Percentiles rank a stretch among this genome's conserved stretches.
Conservation (phyloP, 169 alveolate species). For the Plasmodium fragile region DNA sequence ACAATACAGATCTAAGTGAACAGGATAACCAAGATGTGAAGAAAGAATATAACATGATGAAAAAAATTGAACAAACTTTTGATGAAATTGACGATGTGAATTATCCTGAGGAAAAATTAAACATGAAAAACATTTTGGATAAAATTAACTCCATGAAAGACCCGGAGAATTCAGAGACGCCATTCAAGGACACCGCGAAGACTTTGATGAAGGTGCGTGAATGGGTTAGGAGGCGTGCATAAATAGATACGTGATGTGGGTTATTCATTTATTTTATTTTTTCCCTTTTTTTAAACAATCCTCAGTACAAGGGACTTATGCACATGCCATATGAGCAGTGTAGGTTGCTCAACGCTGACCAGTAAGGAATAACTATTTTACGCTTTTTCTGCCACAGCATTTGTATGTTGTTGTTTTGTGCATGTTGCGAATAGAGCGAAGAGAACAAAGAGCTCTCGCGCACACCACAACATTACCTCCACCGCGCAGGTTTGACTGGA, state of each 20-base stretch:
- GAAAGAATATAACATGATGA: conserved; percentile 35
- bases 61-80: conserved; percentile 62
- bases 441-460: neutral
- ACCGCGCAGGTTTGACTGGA: conserved; percentile 45
- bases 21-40: conserved; percentile 20
- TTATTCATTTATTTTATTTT: conserved; percentile 5
- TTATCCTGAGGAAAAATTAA: conserved; percentile 48
- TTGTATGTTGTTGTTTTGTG: neutral
- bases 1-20: conserved; percentile 38
- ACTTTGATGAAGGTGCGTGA: conserved; percentile 39
- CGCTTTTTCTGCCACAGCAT: neutral
- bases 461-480: neutral
- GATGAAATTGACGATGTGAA: conserved; percentile 44
- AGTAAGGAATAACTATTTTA: conserved; percentile 8
- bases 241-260: neutral
- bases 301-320: conserved; percentile 60
- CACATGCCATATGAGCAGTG: conserved; percentile 55
- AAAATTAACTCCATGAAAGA: conserved; percentile 66
- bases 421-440: neutral
- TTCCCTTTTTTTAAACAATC: neutral
- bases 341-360: conserved; percentile 7
- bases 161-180: neutral
- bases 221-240: neutral
- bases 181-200: conserved; percentile 67
- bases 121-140: conserved; percentile 28